Conservation (phyloP, 2,329 filamentous ascomycete genomes). For the Colletotrichum sp. region DNA sequence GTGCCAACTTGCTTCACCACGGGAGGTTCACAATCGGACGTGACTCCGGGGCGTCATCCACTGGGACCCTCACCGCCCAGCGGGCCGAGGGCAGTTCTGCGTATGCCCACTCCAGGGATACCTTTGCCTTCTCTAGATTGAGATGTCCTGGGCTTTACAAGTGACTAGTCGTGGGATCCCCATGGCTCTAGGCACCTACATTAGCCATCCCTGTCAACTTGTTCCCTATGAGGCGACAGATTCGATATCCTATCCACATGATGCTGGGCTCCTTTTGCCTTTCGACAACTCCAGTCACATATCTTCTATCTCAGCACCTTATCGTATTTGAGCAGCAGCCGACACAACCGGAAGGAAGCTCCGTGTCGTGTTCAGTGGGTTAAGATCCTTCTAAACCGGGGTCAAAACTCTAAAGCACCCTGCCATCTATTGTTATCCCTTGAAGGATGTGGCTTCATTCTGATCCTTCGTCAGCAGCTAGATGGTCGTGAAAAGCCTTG, state of each 20-base stretch:
- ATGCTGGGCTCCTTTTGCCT: accelerated
- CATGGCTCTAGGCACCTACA: not conserved
- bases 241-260: not conserved
- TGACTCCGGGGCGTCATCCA: not conserved
- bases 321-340: not conserved
- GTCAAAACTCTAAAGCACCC: not conserved
- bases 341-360: not conserved
- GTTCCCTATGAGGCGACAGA: not conserved
- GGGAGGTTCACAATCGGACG: not conserved
- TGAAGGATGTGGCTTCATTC: not conserved
- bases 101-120: not conserved
- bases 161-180: not conserved
- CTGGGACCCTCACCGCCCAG: not conserved
- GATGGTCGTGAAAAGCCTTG: not conserved
- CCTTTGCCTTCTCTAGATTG: not conserved
- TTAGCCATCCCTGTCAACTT: not conserved
- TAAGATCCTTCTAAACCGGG: not conserved
- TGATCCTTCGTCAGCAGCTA: not conserved
- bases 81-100: not conserved
- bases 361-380: not conserved
- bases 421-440: not conserved
- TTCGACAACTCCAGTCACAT: not conserved
- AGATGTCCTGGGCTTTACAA: not conserved
- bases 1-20: not conserved
- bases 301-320: not conserved